A percentile compares a stretch with the other conserved stretches of the same genome.
These are phyloP conservation scores for Setaria viridis DNA, from an alignment of 202 grass and related monocot species.

Conservation along the genomic window DNA sequence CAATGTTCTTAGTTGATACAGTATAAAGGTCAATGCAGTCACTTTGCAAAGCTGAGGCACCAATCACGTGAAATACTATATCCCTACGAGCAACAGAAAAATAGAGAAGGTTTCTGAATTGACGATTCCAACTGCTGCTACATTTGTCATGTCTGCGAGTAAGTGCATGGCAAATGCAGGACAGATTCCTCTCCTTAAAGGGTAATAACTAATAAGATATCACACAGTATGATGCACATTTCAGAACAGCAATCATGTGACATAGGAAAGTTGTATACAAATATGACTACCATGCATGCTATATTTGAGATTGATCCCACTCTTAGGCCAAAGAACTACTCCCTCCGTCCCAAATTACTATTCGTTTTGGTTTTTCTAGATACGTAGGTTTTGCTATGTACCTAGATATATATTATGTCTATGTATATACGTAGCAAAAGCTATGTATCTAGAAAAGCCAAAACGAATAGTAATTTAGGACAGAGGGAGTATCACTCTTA, in stretches of 20 bases:
- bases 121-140: constrained; percentile 6
- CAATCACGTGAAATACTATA: constrained; percentile 33
- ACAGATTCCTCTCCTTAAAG: constrained; percentile 41
- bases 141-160: constrained; percentile 32
- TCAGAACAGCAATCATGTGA: constrained; percentile 45
- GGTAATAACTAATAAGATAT: constrained; percentile 9
- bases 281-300: constrained; percentile 38
- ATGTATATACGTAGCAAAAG: too few relatives aligned
- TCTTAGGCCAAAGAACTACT: background rate
- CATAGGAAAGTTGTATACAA: constrained; percentile 36
- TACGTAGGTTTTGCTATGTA: too few relatives aligned
- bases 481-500: too few relatives aligned
- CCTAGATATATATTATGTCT: too few relatives aligned
- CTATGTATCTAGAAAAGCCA: too few relatives aligned
- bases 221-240: constrained; percentile 38
- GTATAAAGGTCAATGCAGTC: background rate
- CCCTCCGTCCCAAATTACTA: too few relatives aligned
- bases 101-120: constrained; percentile 1
- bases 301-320: constrained; percentile 52
- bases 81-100: constrained; percentile 8
- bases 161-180: constrained; percentile 38
- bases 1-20: constrained; percentile 8
- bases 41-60: constrained; percentile 21
- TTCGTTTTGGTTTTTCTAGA: too few relatives aligned
- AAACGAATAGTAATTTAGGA: too few relatives aligned